Base-by-base conservation (phyloP, 1,284 basidiomycete species). In the Malassezia brasiliensis region DNA sequence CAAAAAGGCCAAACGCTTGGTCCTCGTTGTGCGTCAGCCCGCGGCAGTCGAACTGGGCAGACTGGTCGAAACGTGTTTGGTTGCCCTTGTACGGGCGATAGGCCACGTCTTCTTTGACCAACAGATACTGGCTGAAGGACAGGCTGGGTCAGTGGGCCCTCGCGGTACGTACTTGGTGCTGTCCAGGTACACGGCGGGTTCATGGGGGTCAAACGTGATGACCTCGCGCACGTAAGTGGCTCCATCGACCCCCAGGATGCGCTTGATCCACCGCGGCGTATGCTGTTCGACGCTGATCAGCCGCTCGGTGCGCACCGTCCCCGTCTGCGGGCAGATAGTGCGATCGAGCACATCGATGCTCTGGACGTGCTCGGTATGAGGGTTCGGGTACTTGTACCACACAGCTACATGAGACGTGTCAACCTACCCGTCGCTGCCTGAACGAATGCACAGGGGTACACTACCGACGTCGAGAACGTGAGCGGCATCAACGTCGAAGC, bases 351-450 rank as follows among this genome's bases (percentile, higher is more conserved):
- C 56, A 41, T 61, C 59, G 19, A 61, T 50, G 15, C 37, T 50
- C 17, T 45, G 48, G 17, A 61, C 59, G 41, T 61, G 59, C 41
- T 54, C 52, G 2, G 53, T 41, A 37, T 53, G 47, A 9, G 59
- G 59, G 41, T 61, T 61, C 12, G 59, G 59, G 37, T 61, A 61
- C 37, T 61, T 61, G 28, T 37, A 36, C 59, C 59, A 61, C 10
- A 61, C 39, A 11, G 53, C 55, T 50, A 32, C 39, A 31, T 48
- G 8, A 47, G 44, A 14, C 5, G 8, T 17, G 14, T 20, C 7
- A 14, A 45, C 53, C 11, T 45, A 55, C 53, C 53, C 14, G 34
- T 38, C 34, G 55, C 55, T 17, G 46, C 50, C 39, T 57, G 55
- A 32, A 50, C 28, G 44, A 57, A 57, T 7, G 50, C 34, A 40